Conservation (phyloP, 495 filamentous ascomycete genomes). For the Cenococcum geophilum region DNA sequence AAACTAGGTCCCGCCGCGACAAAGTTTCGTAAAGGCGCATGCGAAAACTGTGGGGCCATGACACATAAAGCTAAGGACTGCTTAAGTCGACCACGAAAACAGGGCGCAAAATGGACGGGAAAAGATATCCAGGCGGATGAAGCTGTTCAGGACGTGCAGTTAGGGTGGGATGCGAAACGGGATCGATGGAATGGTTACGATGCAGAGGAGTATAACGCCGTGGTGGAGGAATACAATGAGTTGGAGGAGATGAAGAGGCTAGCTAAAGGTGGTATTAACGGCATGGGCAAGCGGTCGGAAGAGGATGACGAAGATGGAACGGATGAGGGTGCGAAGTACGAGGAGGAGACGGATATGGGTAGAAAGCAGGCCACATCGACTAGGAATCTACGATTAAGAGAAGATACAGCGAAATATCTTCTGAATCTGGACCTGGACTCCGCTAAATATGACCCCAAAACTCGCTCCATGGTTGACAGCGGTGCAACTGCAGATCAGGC, state of each 20-base stretch:
- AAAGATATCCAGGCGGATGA: slow-evolving; percentile 92
- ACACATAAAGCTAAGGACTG: slow-evolving; percentile 95
- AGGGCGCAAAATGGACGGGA: slow-evolving; percentile 88
- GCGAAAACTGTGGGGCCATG: slow-evolving; percentile 96
- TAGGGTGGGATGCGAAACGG: slow-evolving; percentile 97
- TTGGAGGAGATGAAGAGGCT: slow-evolving; percentile 72
- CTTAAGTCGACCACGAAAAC: slow-evolving; percentile 78
- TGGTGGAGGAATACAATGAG: slow-evolving; percentile 82
- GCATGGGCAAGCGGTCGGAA: slow-evolving; percentile 46
- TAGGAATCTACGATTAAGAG: slow-evolving; percentile 80
- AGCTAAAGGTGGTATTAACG: slow-evolving; percentile 41
- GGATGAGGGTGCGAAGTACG: slow-evolving; percentile 69
- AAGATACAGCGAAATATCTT: slow-evolving; percentile 98
- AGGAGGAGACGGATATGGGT: slow-evolving; percentile 96
- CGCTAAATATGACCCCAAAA: slow-evolving; percentile 97
- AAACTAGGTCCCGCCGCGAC: slow-evolving; percentile 77
- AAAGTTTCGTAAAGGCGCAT: slow-evolving; percentile 95
- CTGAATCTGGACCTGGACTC: slow-evolving; percentile 92
- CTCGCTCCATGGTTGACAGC: slow-evolving; percentile 83
- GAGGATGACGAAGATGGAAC: slow-evolving; percentile 52
- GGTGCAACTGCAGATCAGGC: slow-evolving; percentile 79
- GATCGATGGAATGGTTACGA: slow-evolving; percentile 98
- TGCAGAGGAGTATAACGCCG: slow-evolving; percentile 72
- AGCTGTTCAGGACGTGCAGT: slow-evolving; percentile 69
- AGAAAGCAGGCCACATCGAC: slow-evolving; percentile 84